phyloP scores from a whole-genome alignment of 164 flowering plant genomes.

The Tinospora cordifolia region DNA sequence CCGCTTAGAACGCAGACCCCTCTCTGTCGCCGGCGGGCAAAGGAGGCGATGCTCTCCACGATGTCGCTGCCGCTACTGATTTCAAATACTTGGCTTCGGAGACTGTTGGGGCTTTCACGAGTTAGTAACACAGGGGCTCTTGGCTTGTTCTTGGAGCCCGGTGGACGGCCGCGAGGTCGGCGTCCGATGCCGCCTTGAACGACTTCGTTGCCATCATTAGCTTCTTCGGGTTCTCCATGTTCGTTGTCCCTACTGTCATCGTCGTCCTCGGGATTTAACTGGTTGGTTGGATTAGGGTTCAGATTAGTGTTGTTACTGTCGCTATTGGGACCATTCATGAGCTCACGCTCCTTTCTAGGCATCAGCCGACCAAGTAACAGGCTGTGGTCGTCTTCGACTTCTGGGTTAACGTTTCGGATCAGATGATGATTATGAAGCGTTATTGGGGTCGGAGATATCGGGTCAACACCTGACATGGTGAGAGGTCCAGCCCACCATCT shows the following conservation, averaged over 20 bases:
- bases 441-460: too few species aligned
- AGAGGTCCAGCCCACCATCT: conserved; percentile 65
- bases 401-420: too few species aligned
- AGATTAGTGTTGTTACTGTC: conserved; percentile 3
- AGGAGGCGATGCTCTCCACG: conserved; percentile 36
- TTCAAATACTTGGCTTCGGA: conserved; percentile 56
- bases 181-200: conserved; percentile 19
- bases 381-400: too few species aligned
- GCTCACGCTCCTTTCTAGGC: too few species aligned
- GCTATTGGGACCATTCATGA: conserved; percentile 3
- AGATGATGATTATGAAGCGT: too few species aligned
- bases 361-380: too few species aligned
- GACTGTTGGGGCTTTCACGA: conserved; percentile 47
- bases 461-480: conserved; percentile 21
- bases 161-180: conserved; percentile 57
- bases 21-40: conserved; percentile 43
- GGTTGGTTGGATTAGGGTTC: neutral
- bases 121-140: conserved; percentile 53
- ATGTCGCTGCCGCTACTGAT: conserved; percentile 50
- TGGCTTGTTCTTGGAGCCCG: conserved; percentile 63
- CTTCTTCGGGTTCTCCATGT: conserved; percentile 16
- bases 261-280: neutral
- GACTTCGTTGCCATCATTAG: neutral
- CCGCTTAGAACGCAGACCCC: conserved; percentile 60
- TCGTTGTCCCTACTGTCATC: conserved; percentile 14